Evolutionary conservation across 2,329 filamentous ascomycete genomes (phyloP).

Genomic region (Ceratocystiopsis minuta): DNA sequence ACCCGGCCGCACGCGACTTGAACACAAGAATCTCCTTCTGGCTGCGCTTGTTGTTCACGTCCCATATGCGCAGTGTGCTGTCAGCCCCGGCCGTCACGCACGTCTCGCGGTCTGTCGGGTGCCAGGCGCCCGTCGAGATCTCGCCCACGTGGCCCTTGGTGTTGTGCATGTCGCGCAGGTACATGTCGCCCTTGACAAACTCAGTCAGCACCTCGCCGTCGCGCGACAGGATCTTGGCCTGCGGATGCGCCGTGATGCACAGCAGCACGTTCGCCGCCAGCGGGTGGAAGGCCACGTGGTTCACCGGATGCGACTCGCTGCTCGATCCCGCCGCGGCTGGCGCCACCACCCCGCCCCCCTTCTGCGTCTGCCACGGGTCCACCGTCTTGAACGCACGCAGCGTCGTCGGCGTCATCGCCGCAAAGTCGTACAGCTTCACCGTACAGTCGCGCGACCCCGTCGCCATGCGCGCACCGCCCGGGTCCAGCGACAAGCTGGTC

Average conservation of each 20-base stretch:
- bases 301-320: constrained; percentile 72
- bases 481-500: constrained; percentile 69
- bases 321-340: constrained; percentile 42
- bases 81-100: constrained; percentile 88
- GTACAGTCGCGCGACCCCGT: constrained; percentile 86
- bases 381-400: constrained; percentile 84
- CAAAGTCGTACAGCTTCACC: constrained; percentile 86
- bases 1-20: constrained; percentile 78
- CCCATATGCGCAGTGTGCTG: constrained; percentile 92
- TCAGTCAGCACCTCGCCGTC: constrained; percentile 76
- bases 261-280: constrained; percentile 64
- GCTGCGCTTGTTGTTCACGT: constrained; percentile 73
- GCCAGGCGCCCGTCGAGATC: constrained; percentile 78
- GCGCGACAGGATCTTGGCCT: constrained; percentile 74
- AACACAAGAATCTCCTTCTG: constrained; percentile 93
- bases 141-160: constrained; percentile 95
- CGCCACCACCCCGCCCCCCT: neutral
- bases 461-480: constrained; percentile 65
- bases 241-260: constrained; percentile 73
- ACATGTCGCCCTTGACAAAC: constrained; percentile 97
- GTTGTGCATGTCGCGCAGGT: constrained; percentile 89
- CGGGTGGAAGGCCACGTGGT: constrained; percentile 75
- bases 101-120: constrained; percentile 65
- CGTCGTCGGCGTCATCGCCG: constrained; percentile 87
- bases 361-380: constrained; percentile 53